A percentile compares a stretch with the other conserved stretches of the same genome.
Conservation (phyloP, 306 rosid genomes). For the Castanopsis chinensis region DNA sequence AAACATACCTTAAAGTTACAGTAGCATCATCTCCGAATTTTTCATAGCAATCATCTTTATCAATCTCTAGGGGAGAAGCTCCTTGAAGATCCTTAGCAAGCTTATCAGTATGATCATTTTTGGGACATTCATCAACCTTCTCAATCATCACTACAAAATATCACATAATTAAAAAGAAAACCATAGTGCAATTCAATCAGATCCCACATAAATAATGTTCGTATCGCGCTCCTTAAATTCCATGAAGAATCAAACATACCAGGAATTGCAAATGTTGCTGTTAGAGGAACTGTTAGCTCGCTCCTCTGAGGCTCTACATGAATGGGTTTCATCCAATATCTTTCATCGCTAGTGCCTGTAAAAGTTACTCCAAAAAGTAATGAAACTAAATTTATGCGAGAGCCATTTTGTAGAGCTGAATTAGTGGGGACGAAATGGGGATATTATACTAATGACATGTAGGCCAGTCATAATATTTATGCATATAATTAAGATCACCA, state of each 20-base stretch:
- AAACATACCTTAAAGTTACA: slow-evolving; percentile 33
- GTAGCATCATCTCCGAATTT: not conserved
- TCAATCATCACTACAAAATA: not conserved
- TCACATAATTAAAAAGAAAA: not conserved
- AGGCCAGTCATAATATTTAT: not conserved
- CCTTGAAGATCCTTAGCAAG: not conserved
- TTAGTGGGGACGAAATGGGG: not conserved
- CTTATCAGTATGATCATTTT: not conserved
- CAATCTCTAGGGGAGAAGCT: not conserved
- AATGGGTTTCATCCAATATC: not conserved
- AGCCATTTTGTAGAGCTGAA: slow-evolving; percentile 6
- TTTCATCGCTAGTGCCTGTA: not conserved
- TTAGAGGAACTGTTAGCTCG: not conserved
- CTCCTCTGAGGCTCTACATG: not conserved
- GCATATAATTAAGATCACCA: not conserved
- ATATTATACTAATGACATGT: not conserved
- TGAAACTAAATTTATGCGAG: not conserved
- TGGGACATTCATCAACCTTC: not conserved
- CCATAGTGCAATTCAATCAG: not conserved
- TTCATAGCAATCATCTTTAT: not conserved
- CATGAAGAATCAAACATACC: not conserved
- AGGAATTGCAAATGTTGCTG: slow-evolving; percentile 7
- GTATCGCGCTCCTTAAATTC: not conserved
- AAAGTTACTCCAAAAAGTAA: not conserved
- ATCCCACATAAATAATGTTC: not conserved